Evolutionary conservation across 305 asterid species (phyloP).

Genomic region (Rubia peregrina): DNA sequence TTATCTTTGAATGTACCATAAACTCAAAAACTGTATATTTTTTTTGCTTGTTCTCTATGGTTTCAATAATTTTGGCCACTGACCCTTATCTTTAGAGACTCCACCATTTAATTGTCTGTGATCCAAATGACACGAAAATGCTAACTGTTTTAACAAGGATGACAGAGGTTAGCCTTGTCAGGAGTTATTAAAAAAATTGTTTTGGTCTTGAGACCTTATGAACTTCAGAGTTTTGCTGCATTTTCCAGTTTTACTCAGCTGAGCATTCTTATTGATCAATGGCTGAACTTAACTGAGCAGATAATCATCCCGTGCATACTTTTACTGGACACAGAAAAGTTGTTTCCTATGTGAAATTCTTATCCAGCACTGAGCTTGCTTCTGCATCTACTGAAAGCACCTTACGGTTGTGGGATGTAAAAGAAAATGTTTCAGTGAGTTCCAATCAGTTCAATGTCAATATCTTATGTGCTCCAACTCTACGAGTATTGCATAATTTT

Average conservation of each 20-base stretch:
- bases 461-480: conserved; percentile 12
- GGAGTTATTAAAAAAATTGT: neutral
- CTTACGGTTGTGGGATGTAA: conserved; percentile 82
- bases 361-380: conserved; percentile 70
- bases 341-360: conserved; percentile 80
- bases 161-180: neutral
- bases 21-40: neutral
- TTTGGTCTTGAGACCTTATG: conserved; percentile 2
- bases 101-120: neutral
- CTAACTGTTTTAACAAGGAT: neutral
- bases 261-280: too few relatives aligned
- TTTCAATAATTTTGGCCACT: neutral
- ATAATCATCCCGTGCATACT: too few relatives aligned
- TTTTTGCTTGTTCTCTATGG: neutral
- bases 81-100: neutral
- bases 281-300: too few relatives aligned
- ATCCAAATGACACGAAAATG: neutral
- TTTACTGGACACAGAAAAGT: conserved; percentile 80
- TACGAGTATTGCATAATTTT: too few relatives aligned
- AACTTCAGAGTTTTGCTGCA: too few relatives aligned
- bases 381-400: conserved; percentile 94
- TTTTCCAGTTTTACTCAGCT: too few relatives aligned
- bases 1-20: neutral
- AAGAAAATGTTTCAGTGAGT: conserved; percentile 58
- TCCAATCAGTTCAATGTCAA: neutral